Percentiles rank a stretch among this genome's conserved stretches.
These are phyloP conservation scores for Pseudocercospora musae DNA, from an alignment of 2,329 filamentous ascomycete species.

Conservation along the genomic window DNA sequence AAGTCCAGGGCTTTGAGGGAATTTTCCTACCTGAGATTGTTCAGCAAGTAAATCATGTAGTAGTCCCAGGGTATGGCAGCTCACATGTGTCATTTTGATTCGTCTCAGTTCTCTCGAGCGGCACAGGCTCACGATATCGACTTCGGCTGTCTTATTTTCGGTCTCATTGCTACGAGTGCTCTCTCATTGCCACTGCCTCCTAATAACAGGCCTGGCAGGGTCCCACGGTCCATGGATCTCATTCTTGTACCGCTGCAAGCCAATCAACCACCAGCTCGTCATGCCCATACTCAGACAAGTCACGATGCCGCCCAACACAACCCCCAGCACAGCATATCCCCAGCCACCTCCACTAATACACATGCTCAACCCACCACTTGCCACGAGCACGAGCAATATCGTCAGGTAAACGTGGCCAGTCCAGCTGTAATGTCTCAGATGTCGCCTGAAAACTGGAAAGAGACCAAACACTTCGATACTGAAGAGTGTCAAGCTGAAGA, in stretches of 20 bases:
- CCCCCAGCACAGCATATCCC: constrained; percentile 64
- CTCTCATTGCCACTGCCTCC: constrained; percentile 37
- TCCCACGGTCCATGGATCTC: constrained; percentile 98
- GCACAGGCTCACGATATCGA: background rate
- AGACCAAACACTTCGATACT: constrained; percentile 95
- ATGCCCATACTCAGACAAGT: constrained; percentile 80
- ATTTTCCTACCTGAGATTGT: background rate
- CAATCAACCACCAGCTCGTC: constrained; percentile 97
- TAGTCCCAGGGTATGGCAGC: background rate
- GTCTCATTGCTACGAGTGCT: background rate
- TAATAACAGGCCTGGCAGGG: constrained; percentile 82
- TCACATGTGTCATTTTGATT: background rate
- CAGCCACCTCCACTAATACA: constrained; percentile 54
- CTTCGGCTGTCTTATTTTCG: background rate
- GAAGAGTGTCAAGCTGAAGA: constrained; percentile 93
- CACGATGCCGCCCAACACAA: constrained; percentile 70
- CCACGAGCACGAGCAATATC: constrained; percentile 69
- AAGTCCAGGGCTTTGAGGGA: too few relatives aligned
- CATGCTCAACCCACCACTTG: constrained; percentile 72
- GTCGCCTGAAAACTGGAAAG: constrained; percentile 94
- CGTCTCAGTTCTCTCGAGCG: background rate
- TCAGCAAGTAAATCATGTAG: background rate
- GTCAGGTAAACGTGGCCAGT: constrained; percentile 76
- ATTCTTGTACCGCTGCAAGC: constrained; percentile 97
- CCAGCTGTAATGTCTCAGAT: constrained; percentile 79